A percentile compares a stretch with the other conserved stretches of the same genome.
phyloP scores from a whole-genome alignment of 306 rosid genomes.

The Neltuma alba region DNA sequence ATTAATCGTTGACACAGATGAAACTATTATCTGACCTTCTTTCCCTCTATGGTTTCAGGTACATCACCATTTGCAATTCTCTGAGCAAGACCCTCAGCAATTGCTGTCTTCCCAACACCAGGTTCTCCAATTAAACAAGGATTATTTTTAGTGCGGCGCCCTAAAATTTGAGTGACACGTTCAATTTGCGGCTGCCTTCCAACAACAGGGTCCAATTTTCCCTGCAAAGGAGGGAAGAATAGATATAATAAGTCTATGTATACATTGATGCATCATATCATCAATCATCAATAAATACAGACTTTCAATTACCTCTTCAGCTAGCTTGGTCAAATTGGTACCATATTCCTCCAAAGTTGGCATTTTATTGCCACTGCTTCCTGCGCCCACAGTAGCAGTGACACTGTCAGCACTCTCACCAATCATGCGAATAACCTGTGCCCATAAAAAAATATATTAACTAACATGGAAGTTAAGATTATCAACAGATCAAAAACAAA shows the following conservation, averaged over 20 bases:
- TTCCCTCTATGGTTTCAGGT: conserved; percentile 98
- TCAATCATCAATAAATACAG: neutral
- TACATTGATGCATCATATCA: conserved; percentile 25
- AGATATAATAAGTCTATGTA: conserved; percentile 15
- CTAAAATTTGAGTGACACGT: conserved; percentile 95
- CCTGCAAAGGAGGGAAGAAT: conserved; percentile 50
- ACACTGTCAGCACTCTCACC: conserved; percentile 99
- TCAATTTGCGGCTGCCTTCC: conserved; percentile 98
- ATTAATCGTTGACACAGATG: neutral
- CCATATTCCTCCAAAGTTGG: conserved; percentile 99
- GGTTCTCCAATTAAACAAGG: conserved; percentile 99
- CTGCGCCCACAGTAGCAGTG: conserved; percentile 86
- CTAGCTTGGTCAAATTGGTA: conserved; percentile 93
- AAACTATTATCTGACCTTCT: conserved; percentile 65
- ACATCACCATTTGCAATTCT: conserved; percentile 94
- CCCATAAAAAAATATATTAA: conserved; percentile 26
- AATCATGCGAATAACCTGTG: conserved; percentile 97
- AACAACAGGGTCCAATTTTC: conserved; percentile 96
- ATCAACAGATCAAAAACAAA: neutral
- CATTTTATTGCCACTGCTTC: conserved; percentile 86
- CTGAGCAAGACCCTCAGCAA: conserved; percentile 99
- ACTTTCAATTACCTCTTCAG: conserved; percentile 74
- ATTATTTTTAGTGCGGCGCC: conserved; percentile 92
- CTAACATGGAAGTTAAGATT: neutral
- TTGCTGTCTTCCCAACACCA: conserved; percentile 99